These are phyloP conservation scores for Aspergillus bombycis DNA, from an alignment of 2,329 filamentous ascomycete species.

Conservation along the genomic window DNA sequence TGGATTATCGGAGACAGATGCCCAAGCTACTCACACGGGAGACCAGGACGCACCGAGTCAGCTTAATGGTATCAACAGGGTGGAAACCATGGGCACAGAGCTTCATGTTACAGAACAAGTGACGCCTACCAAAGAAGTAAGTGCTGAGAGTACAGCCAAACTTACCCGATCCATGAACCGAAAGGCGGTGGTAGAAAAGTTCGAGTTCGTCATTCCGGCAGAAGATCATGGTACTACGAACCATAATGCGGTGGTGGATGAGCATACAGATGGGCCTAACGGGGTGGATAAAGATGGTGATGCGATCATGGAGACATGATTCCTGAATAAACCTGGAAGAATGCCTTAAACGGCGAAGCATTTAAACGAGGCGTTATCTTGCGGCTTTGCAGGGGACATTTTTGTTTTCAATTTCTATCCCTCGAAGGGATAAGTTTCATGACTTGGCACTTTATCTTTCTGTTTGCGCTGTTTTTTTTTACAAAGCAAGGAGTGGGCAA, in stretches of 20 bases:
- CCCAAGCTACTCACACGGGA: slow-evolving; percentile 29
- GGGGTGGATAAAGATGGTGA: slow-evolving; percentile 34
- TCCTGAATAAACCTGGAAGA: neutral
- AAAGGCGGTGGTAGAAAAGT: slow-evolving; percentile 29
- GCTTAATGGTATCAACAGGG: slow-evolving; percentile 19
- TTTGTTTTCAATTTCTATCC: slow-evolving; percentile 3
- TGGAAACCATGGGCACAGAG: slow-evolving; percentile 7
- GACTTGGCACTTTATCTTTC: slow-evolving; percentile 13
- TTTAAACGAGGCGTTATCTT: slow-evolving; percentile 8
- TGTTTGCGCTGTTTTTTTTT: slow-evolving; percentile 19
- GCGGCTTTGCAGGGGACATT: slow-evolving; percentile 2
- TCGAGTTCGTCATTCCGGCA: slow-evolving; percentile 31
- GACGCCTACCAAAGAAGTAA: slow-evolving; percentile 21
- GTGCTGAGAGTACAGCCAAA: slow-evolving; percentile 17
- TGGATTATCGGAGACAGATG: slow-evolving; percentile 13
- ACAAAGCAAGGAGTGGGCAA: slow-evolving; percentile 32
- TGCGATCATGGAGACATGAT: slow-evolving; percentile 36
- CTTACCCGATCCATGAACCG: slow-evolving; percentile 23
- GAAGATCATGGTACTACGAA: slow-evolving; percentile 24
- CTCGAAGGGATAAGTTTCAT: slow-evolving; percentile 10
- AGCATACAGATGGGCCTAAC: slow-evolving; percentile 21
- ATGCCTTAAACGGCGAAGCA: neutral
- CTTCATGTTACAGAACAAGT: slow-evolving; percentile 8
- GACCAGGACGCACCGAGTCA: slow-evolving; percentile 22
- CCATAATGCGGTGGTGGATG: slow-evolving; percentile 18